Conservation (phyloP, 2,329 filamentous ascomycete species). For the Calonectria hawksworthii region DNA sequence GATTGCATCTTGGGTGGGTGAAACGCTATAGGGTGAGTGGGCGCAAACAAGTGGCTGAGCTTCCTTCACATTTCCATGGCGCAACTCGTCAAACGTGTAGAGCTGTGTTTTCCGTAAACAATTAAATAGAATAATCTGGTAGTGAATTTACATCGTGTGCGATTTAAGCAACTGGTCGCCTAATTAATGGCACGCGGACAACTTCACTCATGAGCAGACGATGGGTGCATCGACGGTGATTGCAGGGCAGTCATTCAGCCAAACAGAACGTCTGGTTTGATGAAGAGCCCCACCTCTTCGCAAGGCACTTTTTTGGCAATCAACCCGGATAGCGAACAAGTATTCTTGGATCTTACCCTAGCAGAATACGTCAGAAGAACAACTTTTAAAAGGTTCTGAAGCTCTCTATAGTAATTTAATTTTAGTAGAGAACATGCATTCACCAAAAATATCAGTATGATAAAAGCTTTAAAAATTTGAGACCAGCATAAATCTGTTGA, state of each 20-base stretch:
- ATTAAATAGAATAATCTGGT: not conserved
- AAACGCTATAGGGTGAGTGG: not conserved
- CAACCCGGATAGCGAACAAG: not conserved
- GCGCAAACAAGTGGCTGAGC: not conserved
- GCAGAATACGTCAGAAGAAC: too few species aligned
- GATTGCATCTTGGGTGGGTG: not conserved
- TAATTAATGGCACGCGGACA: not conserved
- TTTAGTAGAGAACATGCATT: not conserved
- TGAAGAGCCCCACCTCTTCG: not conserved
- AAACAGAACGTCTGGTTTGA: not conserved
- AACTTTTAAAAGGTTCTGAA: not conserved
- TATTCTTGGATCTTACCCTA: not conserved
- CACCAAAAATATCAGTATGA: not conserved
- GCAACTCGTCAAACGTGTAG: not conserved
- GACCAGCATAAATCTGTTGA: not conserved
- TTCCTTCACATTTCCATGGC: not conserved
- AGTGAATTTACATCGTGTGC: not conserved
- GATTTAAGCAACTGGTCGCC: not conserved
- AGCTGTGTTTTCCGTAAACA: not conserved
- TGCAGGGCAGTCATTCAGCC: not conserved
- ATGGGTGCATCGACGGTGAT: not conserved
- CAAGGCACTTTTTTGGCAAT: not conserved
- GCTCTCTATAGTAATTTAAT: not conserved
- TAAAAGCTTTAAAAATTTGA: not conserved
- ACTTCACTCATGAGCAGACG: not conserved